Percentiles rank a stretch among this genome's conserved stretches.
Evolutionary conservation across 371 early-diverging fungal species (phyloP).

Genomic region (Phascolomyces articulosus): DNA sequence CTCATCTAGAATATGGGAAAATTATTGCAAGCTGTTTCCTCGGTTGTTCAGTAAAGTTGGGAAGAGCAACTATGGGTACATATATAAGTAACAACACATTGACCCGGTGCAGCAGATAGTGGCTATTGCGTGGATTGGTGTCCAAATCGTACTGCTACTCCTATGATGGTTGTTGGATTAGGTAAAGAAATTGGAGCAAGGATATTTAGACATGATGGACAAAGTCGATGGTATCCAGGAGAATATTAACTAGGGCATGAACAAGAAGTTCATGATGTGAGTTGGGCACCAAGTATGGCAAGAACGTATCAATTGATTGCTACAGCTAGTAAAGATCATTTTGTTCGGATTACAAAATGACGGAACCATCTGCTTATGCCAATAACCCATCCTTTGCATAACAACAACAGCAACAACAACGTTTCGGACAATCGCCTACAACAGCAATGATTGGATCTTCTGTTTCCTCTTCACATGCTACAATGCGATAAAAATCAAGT

Average conservation of each 20-base stretch:
- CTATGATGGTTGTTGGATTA: constrained; percentile 88
- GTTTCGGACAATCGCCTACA: constrained; percentile 13
- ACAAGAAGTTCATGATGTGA: constrained; percentile 78
- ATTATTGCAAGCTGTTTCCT: constrained; percentile 91
- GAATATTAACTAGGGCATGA: constrained; percentile 71
- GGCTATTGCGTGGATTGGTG: constrained; percentile 89
- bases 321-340: constrained; percentile 86
- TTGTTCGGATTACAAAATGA: constrained; percentile 87
- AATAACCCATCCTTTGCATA: constrained; percentile 6
- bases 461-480: constrained; percentile 11
- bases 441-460: constrained; percentile 6
- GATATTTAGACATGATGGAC: constrained; percentile 66
- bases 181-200: constrained; percentile 82
- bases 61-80: constrained; percentile 80
- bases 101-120: constrained; percentile 58
- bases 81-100: not conserved
- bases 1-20: constrained; percentile 93
- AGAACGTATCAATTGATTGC: constrained; percentile 90
- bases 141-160: constrained; percentile 74
- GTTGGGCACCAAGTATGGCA: constrained; percentile 91
- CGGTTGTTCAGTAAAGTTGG: constrained; percentile 90
- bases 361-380: constrained; percentile 37
- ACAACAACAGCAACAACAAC: constrained; percentile 21
- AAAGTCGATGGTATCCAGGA: constrained; percentile 68
- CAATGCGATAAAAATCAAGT: not conserved